Percentiles rank a stretch among this genome's conserved stretches.
These are phyloP conservation scores for Seiridium cupressi DNA, from an alignment of 2,329 filamentous ascomycete genomes.

Conservation along the genomic window DNA sequence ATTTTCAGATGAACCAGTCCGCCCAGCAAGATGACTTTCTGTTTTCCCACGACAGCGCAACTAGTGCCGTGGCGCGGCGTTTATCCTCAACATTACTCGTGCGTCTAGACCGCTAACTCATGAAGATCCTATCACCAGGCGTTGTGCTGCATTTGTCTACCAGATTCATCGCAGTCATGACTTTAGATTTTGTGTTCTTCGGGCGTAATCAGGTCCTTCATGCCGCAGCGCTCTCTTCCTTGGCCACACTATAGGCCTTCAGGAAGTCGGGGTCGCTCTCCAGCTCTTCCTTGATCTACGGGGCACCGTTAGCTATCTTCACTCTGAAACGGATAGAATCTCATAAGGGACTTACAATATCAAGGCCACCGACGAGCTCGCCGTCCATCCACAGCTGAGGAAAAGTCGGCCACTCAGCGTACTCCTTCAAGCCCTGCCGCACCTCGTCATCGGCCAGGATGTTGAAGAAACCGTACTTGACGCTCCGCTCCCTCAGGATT, in stretches of 20 bases:
- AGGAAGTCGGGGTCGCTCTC: slow-evolving; percentile 82
- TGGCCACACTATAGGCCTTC: slow-evolving; percentile 62
- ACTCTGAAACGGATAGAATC: background rate
- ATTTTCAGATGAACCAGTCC: background rate
- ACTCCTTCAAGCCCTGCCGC: slow-evolving; percentile 92
- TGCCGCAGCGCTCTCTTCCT: slow-evolving; percentile 36
- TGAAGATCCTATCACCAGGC: too few species aligned
- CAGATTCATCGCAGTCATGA: background rate
- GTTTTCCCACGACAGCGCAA: background rate
- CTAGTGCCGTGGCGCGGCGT: background rate
- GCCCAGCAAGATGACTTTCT: background rate
- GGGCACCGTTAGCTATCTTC: background rate
- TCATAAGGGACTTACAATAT: slow-evolving; percentile 74
- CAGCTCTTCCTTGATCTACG: slow-evolving; percentile 89
- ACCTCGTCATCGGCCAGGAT: slow-evolving; percentile 98
- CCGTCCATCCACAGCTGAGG: slow-evolving; percentile 92
- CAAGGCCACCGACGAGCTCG: slow-evolving; percentile 87
- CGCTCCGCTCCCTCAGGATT: slow-evolving; percentile 81
- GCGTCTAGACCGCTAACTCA: background rate
- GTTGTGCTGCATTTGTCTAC: too few species aligned
- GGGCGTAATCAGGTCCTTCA: slow-evolving; percentile 12
- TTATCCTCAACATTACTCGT: background rate
- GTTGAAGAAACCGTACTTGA: slow-evolving; percentile 99
- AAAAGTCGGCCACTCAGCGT: slow-evolving; percentile 97
- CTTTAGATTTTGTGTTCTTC: background rate